These are phyloP conservation scores for Blastobotrys buckinghamii DNA, from an alignment of 1,139 yeast species.

Conservation along the genomic window DNA sequence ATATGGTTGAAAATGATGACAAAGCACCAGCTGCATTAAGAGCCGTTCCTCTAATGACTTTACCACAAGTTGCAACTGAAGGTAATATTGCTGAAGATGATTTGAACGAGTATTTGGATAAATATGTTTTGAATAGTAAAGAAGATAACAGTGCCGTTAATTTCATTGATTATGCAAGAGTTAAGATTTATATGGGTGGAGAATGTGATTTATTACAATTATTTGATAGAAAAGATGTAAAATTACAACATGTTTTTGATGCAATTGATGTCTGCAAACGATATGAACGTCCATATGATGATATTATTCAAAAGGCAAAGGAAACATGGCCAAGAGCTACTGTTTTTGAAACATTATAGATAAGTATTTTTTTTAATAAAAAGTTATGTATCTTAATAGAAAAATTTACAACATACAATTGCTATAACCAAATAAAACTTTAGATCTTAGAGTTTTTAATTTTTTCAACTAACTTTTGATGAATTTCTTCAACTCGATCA, in stretches of 20 bases:
- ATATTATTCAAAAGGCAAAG: slow-evolving; percentile 15
- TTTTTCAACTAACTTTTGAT: slow-evolving; percentile 53
- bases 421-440: background rate
- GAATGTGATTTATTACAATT: background rate
- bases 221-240: slow-evolving; percentile 1
- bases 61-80: slow-evolving; percentile 24
- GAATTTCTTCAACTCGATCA: slow-evolving; percentile 61
- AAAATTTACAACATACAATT: background rate
- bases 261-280: slow-evolving; percentile 10
- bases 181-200: slow-evolving; percentile 17
- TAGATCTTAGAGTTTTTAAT: slow-evolving; percentile 15
- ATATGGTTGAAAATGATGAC: slow-evolving; percentile 26
- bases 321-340: slow-evolving; percentile 23
- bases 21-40: slow-evolving; percentile 29
- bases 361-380: background rate
- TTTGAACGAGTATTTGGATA: slow-evolving; percentile 23
- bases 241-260: slow-evolving; percentile 12
- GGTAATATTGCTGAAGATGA: slow-evolving; percentile 26
- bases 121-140: slow-evolving; percentile 20
- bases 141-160: slow-evolving; percentile 4
- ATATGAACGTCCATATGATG: slow-evolving; percentile 15
- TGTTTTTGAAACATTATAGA: slow-evolving; percentile 1
- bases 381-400: too few species aligned
- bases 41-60: slow-evolving; percentile 28
- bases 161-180: slow-evolving; percentile 19